Percentiles rank a stretch among this genome's conserved stretches.
phyloP scores from a whole-genome alignment of 805 yeast genomes.

The Candida corydali region DNA sequence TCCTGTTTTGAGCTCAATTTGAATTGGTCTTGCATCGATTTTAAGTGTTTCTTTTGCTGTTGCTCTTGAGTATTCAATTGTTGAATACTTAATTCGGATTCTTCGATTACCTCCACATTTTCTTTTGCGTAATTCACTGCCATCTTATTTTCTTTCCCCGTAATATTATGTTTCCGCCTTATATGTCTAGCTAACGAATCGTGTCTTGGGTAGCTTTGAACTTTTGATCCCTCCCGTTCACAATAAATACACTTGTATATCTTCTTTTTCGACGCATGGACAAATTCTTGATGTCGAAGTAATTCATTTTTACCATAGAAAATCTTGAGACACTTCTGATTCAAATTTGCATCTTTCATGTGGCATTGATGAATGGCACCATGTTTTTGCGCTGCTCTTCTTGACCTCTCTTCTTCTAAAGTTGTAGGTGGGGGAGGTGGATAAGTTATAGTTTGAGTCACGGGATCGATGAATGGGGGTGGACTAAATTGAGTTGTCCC shows the following conservation, averaged over 20 bases:
- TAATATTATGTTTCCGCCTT: slow-evolving; percentile 40
- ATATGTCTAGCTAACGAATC: slow-evolving; percentile 43
- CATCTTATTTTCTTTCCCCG: slow-evolving; percentile 40
- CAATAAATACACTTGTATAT: slow-evolving; percentile 40
- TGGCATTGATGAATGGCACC: slow-evolving; percentile 41
- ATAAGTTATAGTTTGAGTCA: slow-evolving; percentile 4
- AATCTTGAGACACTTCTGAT: slow-evolving; percentile 32
- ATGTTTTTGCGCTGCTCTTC: slow-evolving; percentile 4
- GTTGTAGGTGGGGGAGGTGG: neutral
- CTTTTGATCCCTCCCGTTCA: slow-evolving; percentile 26
- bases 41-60: slow-evolving; percentile 1
- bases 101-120: slow-evolving; percentile 36
- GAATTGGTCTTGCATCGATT: slow-evolving; percentile 5
- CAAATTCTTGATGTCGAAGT: slow-evolving; percentile 42
- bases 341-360: slow-evolving; percentile 28
- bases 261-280: slow-evolving; percentile 41
- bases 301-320: slow-evolving; percentile 43
- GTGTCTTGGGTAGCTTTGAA: slow-evolving; percentile 41
- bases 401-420: slow-evolving; percentile 7
- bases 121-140: slow-evolving; percentile 43
- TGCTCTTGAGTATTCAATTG: slow-evolving; percentile 9
- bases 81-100: slow-evolving; percentile 8
- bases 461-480: slow-evolving; percentile 5
- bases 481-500: slow-evolving; percentile 2
- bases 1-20: slow-evolving; percentile 1